Base-by-base conservation (phyloP, 2,329 filamentous ascomycete species). In the Zymoseptoria crescenta region DNA sequence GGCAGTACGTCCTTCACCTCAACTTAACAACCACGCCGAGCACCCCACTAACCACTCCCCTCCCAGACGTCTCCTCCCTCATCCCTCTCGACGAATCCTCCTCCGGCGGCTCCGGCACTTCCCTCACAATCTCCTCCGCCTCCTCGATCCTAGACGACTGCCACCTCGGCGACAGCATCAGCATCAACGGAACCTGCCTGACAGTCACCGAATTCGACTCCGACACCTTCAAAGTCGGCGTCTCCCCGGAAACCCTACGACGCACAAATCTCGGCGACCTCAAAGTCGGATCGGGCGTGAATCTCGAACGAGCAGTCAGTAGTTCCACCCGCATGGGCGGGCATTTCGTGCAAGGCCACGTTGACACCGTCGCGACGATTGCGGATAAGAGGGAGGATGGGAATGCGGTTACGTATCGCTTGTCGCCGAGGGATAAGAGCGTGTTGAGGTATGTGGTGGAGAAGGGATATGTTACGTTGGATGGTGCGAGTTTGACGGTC, bases 271-370 rank as follows among this genome's bases (percentile, higher is more conserved):
- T 99, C n/a, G 93, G 92, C 62, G 79, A 79, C 20, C 81, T 99
- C 56, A 75, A 77, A 53, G 73, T 83, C 61, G 80, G 80, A 49
- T 88, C 86, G 61, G 79, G 78, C 21, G 92, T 97, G 65, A 99
- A 99, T 75, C 87, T 99, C 56, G 94, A 99, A 80, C 87, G 94
- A 16, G 93, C 94, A 3, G 92, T 99, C 56, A 87, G 88, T 19
- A 91, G 91, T 4, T 84, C 88, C 69, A 96, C 93, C 52, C 89
- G 94, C 57, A 97, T 99, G 91, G 94, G 95, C 52, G 94, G 94
- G 0, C 94, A 99, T 77, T 96, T 97, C 70, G 93, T 97, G 30
- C 95, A 99, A 77, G 94, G 94, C 49, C 94, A 99, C 74, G 93
- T 99, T 61, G 95, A 99, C 75, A 93, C 91, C 9, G 85, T 87